phyloP scores from a whole-genome alignment of 139 green algal species.

The Deuterostichococcus epilithicus region DNA sequence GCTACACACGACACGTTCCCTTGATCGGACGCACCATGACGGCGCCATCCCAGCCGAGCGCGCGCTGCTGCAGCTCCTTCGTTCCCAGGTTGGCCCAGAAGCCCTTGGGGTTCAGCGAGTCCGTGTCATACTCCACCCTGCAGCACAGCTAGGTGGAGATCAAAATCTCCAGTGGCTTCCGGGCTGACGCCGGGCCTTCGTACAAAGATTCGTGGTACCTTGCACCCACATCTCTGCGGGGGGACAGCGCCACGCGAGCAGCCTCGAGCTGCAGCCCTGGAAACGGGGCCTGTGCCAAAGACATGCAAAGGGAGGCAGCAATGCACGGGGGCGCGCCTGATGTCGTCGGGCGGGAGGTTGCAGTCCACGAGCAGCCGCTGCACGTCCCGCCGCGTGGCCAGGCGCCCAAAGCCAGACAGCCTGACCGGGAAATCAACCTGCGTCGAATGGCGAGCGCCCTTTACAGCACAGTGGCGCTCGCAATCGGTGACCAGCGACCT shows the following conservation, averaged over 20 bases:
- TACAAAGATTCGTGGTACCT: no score
- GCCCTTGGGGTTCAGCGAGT: neutral
- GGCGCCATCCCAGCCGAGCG: neutral
- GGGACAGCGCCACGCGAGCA: no score
- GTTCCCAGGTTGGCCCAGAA: neutral
- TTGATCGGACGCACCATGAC: neutral
- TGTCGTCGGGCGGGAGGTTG: neutral
- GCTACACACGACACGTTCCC: neutral
- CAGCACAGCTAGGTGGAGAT: neutral
- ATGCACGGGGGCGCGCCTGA: neutral
- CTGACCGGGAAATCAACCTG: neutral
- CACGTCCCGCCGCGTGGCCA: neutral
- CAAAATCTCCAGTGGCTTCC: no score
- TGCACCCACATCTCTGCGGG: no score
- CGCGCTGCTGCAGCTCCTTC: neutral
- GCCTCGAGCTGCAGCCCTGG: no score
- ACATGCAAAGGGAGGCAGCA: no score
- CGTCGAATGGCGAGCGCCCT: no score
- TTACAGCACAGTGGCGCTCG: no score
- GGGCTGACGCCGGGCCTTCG: no score
- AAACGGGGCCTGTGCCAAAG: no score
- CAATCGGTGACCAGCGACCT: no score
- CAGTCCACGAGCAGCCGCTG: neutral
- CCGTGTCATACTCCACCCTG: conserved; percentile 1
- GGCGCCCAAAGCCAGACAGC: neutral